Evolutionary conservation across 495 filamentous ascomycete genomes (phyloP).

Genomic region (Podospora bellae-mahoneyi): DNA sequence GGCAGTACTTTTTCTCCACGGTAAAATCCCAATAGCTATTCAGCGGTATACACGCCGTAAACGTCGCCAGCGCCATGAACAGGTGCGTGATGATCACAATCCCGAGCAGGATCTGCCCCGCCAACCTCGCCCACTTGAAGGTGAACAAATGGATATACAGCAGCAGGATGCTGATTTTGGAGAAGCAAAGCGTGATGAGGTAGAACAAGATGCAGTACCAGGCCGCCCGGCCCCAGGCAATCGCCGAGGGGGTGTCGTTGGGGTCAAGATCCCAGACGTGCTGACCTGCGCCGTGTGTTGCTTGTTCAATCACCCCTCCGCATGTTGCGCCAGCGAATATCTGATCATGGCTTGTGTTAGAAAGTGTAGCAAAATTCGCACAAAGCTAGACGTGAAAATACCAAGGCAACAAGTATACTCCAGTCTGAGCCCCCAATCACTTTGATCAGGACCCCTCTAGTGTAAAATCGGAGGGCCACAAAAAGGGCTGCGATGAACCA

Average conservation of each 20-base stretch:
- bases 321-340: constrained; percentile 27
- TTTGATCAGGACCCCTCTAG: constrained; percentile 25
- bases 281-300: constrained; percentile 25
- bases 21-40: constrained; percentile 33
- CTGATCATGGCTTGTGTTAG: constrained; percentile 3
- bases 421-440: constrained; percentile 31
- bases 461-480: constrained; percentile 33
- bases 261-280: constrained; percentile 35
- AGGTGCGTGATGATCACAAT: constrained; percentile 25
- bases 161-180: constrained; percentile 37
- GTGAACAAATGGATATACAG: constrained; percentile 43
- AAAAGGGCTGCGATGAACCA: constrained; percentile 31
- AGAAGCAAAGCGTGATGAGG: constrained; percentile 29
- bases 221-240: constrained; percentile 30
- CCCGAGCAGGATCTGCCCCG: constrained; percentile 30
- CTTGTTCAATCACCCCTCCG: constrained; percentile 29
- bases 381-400: constrained; percentile 4
- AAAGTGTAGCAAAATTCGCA: background rate
- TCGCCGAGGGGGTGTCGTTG: constrained; percentile 16
- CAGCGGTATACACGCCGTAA: constrained; percentile 32
- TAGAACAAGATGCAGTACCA: constrained; percentile 36
- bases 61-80: constrained; percentile 29
- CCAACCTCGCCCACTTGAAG: constrained; percentile 33
- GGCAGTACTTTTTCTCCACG: constrained; percentile 26
- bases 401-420: constrained; percentile 31